Evolutionary conservation across 768 basidiomycete genomes (phyloP), one percentile per base, ranked within the genome.

Genomic region (Amanita subjunquillea): DNA sequence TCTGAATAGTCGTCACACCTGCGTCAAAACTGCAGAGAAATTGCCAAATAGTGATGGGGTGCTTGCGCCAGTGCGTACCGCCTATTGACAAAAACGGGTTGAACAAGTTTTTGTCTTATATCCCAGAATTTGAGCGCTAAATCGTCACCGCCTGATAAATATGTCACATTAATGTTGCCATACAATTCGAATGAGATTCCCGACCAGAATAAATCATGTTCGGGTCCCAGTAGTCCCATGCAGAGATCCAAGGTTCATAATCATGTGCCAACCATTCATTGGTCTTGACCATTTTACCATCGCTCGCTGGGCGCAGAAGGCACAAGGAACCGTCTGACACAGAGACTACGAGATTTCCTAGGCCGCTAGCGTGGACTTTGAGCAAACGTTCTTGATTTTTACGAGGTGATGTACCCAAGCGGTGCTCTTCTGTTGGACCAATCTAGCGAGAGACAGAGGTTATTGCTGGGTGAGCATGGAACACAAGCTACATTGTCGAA

Each of bases 121-220:
- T 99, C 95, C 96, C 96, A 99, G 8, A 75, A 79, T 67, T 95
- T 97, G 63, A 96, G 69, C 56, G 77, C 84, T 25, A 91, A 72
- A 64, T 99, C 96, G 60, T 99, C 96, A 0, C 96, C 95, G 10
- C 96, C 94, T 94, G 45, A 10, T 13, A 1, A 34, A 32, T 41
- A 15, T 51, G 29, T 38, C 32, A 44, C 46, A 43, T 17, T 22
- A 27, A 3, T 13, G 32, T 30, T 34, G 30, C 34, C 27, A 48
- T 8, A 23, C 9, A 36, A 29, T 22, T 44, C 15, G 15, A 23
- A 47, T 29, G 36, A 25, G 17, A 32, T 23, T 43, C 58, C 69
- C 45, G 44, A 88, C 93, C 94, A 9, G 91, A 91, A 69, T 90
- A 97, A 3, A 96, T 72, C 34, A 89, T 65, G 59, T 82, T 80